phyloP scores from a whole-genome alignment of 2,329 filamentous ascomycete genomes.

The Colletotrichum sp. region DNA sequence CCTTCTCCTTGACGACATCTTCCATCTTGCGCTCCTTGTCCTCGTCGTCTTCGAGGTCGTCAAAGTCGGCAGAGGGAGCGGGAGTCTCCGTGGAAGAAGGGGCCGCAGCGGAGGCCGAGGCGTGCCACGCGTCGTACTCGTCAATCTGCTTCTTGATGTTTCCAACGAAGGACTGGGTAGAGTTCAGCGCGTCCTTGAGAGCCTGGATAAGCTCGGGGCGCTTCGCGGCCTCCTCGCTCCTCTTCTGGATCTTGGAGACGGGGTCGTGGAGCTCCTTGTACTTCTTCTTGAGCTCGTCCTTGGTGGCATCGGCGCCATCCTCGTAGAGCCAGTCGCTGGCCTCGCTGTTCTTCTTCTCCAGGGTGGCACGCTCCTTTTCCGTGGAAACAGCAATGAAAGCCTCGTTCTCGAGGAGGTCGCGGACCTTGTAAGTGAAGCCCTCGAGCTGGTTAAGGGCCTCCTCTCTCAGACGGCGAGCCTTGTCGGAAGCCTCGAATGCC shows the following conservation, averaged over 20 bases:
- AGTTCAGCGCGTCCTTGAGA: constrained; percentile 73
- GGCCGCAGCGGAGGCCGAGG: constrained; percentile 56
- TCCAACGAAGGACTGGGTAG: constrained; percentile 72
- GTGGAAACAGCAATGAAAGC: constrained; percentile 77
- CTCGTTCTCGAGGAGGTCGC: constrained; percentile 81
- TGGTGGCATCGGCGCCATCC: constrained; percentile 78
- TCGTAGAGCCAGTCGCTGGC: constrained; percentile 91
- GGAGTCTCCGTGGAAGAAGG: constrained; percentile 41
- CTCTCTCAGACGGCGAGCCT: constrained; percentile 76
- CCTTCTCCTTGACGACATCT: constrained; percentile 47
- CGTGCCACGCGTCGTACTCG: constrained; percentile 68
- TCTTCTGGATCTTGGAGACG: constrained; percentile 76
- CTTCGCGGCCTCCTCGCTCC: constrained; percentile 73
- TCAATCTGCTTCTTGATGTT: constrained; percentile 73
- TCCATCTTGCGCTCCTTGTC: constrained; percentile 46
- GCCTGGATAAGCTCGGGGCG: constrained; percentile 73
- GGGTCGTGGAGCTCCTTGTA: constrained; percentile 80
- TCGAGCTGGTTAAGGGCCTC: constrained; percentile 94
- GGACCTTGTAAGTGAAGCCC: constrained; percentile 86
- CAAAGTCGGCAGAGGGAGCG: constrained; percentile 62
- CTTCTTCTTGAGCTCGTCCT: constrained; percentile 76
- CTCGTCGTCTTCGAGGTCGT: constrained; percentile 79
- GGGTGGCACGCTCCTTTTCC: constrained; percentile 65
- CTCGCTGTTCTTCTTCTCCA: constrained; percentile 71
- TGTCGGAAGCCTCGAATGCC: constrained; percentile 87